phyloP scores from a whole-genome alignment of 2,329 filamentous ascomycete species.

The Botrytis medusae region DNA sequence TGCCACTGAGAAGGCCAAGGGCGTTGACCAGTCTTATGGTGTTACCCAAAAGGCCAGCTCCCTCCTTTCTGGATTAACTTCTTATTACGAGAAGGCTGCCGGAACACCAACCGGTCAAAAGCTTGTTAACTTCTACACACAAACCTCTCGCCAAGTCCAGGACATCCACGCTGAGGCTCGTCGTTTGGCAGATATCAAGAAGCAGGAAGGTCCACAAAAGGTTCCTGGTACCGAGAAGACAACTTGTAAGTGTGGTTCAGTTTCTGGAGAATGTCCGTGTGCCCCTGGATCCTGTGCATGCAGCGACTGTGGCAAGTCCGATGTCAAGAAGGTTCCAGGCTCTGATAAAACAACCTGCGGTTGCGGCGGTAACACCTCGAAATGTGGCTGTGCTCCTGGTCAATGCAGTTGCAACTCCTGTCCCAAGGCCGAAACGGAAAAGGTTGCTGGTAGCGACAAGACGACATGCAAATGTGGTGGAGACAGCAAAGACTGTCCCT shows the following conservation, averaged over 20 bases:
- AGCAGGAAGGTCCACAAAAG: slow-evolving; percentile 51
- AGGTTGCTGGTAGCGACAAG: slow-evolving; percentile 41
- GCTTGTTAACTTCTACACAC: slow-evolving; percentile 82
- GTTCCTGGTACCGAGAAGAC: slow-evolving; percentile 43
- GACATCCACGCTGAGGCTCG: slow-evolving; percentile 92
- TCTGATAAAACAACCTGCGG: slow-evolving; percentile 45
- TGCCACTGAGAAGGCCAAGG: slow-evolving; percentile 81
- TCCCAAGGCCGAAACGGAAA: slow-evolving; percentile 42
- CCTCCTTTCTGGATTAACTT: slow-evolving; percentile 65
- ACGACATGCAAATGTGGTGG: slow-evolving; percentile 43
- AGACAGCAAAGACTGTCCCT: slow-evolving; percentile 40
- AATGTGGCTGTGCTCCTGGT: slow-evolving; percentile 43
- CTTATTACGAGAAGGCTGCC: slow-evolving; percentile 93
- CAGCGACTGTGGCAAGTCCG: slow-evolving; percentile 48
- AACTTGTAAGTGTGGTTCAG: slow-evolving; percentile 48
- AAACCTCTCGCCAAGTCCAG: slow-evolving; percentile 82
- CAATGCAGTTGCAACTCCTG: slow-evolving; percentile 44
- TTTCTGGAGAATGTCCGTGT: slow-evolving; percentile 46
- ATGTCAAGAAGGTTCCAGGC: slow-evolving; percentile 42
- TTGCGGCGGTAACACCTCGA: slow-evolving; percentile 42
- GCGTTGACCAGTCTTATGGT: slow-evolving; percentile 81
- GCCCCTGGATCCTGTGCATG: slow-evolving; percentile 49
- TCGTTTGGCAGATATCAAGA: slow-evolving; percentile 86
- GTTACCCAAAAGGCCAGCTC: slow-evolving; percentile 71
- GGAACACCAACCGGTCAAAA: slow-evolving; percentile 86